Conservation (phyloP, 306 rosid genomes). For the Betula pendula region DNA sequence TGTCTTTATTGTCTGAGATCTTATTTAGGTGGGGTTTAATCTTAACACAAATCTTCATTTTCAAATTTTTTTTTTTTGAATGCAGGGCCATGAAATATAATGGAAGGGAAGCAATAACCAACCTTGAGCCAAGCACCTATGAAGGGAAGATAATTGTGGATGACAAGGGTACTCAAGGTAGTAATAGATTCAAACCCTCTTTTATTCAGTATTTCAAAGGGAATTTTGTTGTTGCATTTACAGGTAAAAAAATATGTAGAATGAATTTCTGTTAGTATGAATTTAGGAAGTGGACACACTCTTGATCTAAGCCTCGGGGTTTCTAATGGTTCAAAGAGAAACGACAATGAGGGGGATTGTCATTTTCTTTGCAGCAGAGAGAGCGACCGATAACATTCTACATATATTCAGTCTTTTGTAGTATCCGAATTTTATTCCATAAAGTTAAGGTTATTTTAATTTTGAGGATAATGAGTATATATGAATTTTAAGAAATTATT, state of each 20-base stretch:
- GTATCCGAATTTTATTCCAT: no score
- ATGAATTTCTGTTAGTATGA: background rate
- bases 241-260: background rate
- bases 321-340: constrained; percentile 30
- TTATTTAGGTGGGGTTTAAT: constrained; percentile 8
- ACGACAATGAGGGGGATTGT: constrained; percentile 12
- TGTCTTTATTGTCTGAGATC: constrained; percentile 12
- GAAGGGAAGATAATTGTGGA: constrained; percentile 52
- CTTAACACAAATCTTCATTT: constrained; percentile 1
- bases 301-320: constrained; percentile 59
- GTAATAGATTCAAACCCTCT: background rate
- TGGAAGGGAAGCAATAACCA: no score
- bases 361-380: constrained; percentile 21
- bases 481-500: no score
- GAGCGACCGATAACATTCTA: constrained; percentile 34
- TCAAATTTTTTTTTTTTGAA: constrained; percentile 26
- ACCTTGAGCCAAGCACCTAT: constrained; percentile 66
- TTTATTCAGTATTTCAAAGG: background rate
- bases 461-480: no score
- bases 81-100: constrained; percentile 89
- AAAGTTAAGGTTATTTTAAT: no score
- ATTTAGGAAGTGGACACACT: constrained; percentile 43
- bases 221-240: background rate
- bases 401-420: background rate
- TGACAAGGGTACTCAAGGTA: constrained; percentile 57